Base-by-base conservation (phyloP, 768 basidiomycete species). In the Pleurotus pulmonarius region DNA sequence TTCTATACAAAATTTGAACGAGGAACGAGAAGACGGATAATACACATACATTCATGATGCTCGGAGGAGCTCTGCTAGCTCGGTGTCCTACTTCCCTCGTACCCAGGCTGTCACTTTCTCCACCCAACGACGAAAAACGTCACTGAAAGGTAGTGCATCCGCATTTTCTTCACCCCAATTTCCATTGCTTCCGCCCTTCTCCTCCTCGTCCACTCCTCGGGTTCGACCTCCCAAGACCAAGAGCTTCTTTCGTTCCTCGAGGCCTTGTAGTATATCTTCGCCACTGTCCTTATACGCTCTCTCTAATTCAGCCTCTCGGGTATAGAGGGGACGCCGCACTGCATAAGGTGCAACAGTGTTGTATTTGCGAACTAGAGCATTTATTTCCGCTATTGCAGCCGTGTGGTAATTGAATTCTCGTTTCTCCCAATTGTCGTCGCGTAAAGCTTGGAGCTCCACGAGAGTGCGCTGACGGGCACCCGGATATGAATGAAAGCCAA, bases 321-420 rank as follows among this genome's bases (percentile, higher is more conserved):
- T 69, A 58, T 88, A 78, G 58, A 86, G 83, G 3, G 82, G 73
- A 46, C 87, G 73, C 16, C 91, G 79, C n/a, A 88, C 91, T 4
- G 83, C 75, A 63, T 88, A 89, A 1, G 90, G 92, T 11, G 92
- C 92, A 44, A 88, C 67, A 5, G 80, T 85, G 65, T 94, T 94
- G 71, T 91, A 89, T 70, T 86, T 85, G 48, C 90, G 78, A 24
- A 93, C 85, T 4, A 88, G 75, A 3, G 82, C 75, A 68, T 94
- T 93, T 40, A 93, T 70, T 61, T 93, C 86, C 26, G 75, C 77
- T 38, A 94, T 64, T 11, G 87, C 87, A 2, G 80, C 74, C 34
- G 85, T 79, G 62, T 92, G 90, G 62, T 91, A 91, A 45, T 77
- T 69, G 15, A 70, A 66, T 65, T 93, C 90, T 46, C 81, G 80